Evolutionary conservation across 306 rosid species (phyloP).

Genomic region (Medicago truncatula): DNA sequence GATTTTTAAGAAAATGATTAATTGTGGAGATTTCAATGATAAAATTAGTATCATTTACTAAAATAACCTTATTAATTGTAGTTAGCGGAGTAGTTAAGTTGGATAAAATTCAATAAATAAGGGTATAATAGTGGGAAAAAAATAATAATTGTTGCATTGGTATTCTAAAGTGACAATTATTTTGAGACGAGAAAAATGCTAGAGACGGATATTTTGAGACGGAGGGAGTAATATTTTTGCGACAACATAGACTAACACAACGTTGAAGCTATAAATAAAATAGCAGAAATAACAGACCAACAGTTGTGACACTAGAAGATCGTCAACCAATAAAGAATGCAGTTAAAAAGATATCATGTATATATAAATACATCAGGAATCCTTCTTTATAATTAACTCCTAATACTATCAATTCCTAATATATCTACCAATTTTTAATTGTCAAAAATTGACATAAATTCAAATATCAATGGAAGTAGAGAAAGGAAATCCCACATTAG

Average conservation of each 20-base stretch:
- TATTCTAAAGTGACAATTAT: no score
- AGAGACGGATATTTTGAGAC: no score
- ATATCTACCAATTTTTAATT: constrained; percentile 23
- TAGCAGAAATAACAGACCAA: constrained; percentile 15
- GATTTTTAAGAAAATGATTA: no score
- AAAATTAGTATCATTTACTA: no score
- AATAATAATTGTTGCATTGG: no score
- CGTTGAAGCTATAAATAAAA: constrained; percentile 26
- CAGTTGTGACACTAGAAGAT: constrained; percentile 8
- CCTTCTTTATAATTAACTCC: constrained; percentile 19
- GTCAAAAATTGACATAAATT: constrained; percentile 23
- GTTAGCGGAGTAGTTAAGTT: no score
- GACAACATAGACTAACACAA: constrained; percentile 2
- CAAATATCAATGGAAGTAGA: constrained; percentile 34
- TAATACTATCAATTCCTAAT: constrained; percentile 31
- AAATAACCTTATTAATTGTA: no score
- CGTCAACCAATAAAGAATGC: constrained; percentile 15
- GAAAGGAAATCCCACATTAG: constrained; percentile 33
- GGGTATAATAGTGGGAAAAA: no score
- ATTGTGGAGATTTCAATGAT: no score
- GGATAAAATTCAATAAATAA: no score
- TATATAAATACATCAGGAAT: constrained; percentile 32
- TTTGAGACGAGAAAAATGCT: no score
- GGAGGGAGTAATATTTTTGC: neutral
- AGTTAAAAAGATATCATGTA: constrained; percentile 15